phyloP scores from a whole-genome alignment of 345 rosid genomes.

The Pistacia atlantica region DNA sequence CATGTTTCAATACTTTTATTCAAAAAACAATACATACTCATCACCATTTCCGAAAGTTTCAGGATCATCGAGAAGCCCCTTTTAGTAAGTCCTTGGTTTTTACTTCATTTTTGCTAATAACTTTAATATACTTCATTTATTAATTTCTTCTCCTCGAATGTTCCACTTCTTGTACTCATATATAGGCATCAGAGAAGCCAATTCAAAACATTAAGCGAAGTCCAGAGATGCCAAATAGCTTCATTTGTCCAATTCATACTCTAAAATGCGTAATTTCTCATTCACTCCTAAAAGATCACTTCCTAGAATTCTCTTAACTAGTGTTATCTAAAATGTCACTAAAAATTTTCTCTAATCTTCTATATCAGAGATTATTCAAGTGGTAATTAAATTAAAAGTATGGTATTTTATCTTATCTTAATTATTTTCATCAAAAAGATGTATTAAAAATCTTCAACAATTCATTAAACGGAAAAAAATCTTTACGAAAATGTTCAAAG shows the following conservation, averaged over 20 bases:
- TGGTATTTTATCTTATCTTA: not conserved
- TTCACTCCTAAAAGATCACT: not conserved
- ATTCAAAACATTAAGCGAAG: not conserved
- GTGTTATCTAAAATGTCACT: not conserved
- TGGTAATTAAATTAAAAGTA: not conserved
- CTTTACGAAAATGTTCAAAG: not conserved
- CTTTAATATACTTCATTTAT: not conserved
- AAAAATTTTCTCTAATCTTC: not conserved
- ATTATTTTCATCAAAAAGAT: not conserved
- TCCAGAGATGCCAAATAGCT: not conserved
- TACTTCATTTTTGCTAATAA: not conserved
- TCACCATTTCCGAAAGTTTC: too few relatives aligned
- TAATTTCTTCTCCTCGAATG: not conserved
- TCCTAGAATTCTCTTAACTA: not conserved
- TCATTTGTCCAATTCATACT: not conserved
- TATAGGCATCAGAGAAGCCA: too few relatives aligned
- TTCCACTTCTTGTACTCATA: not conserved
- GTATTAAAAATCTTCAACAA: not conserved
- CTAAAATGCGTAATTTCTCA: not conserved
- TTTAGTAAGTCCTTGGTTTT: not conserved
- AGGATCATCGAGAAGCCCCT: too few relatives aligned
- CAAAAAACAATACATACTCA: too few relatives aligned
- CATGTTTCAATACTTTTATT: not conserved
- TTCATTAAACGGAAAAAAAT: not conserved
- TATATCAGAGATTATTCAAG: not conserved